Conservation (phyloP, 192 early-diverging fungal species). For the Mortierella antarctica region DNA sequence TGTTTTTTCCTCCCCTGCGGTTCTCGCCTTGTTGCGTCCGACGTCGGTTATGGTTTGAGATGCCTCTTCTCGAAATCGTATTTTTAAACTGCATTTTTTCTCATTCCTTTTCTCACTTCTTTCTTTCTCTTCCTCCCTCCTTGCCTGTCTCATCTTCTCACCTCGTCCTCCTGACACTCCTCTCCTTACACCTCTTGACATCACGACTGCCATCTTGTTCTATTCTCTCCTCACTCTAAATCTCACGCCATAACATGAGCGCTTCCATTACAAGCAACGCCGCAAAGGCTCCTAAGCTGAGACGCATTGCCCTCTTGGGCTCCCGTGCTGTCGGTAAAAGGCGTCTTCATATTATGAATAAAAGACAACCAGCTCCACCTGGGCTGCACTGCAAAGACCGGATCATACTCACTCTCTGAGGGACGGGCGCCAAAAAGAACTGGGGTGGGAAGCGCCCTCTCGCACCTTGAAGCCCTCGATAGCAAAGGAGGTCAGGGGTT, state of each 20-base stretch:
- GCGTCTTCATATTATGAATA: background rate
- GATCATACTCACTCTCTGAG: too few relatives aligned
- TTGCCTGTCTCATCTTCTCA: background rate
- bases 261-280: constrained; percentile 12
- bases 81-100: background rate
- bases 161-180: background rate
- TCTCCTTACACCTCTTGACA: background rate
- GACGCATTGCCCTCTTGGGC: constrained; percentile 86
- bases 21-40: too few relatives aligned
- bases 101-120: background rate
- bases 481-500: too few relatives aligned
- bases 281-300: constrained; percentile 64
- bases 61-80: background rate
- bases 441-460: too few relatives aligned
- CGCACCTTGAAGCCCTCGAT: too few relatives aligned
- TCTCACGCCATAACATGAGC: constrained; percentile 14
- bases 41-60: background rate
- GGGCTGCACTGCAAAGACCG: too few relatives aligned
- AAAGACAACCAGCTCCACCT: too few relatives aligned
- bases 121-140: background rate
- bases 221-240: background rate
- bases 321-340: constrained; percentile 78
- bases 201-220: background rate
- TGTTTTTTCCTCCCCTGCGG: too few relatives aligned
- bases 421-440: too few relatives aligned